phyloP scores from a whole-genome alignment of 768 basidiomycete genomes.

The Leucocoprinus sp. region DNA sequence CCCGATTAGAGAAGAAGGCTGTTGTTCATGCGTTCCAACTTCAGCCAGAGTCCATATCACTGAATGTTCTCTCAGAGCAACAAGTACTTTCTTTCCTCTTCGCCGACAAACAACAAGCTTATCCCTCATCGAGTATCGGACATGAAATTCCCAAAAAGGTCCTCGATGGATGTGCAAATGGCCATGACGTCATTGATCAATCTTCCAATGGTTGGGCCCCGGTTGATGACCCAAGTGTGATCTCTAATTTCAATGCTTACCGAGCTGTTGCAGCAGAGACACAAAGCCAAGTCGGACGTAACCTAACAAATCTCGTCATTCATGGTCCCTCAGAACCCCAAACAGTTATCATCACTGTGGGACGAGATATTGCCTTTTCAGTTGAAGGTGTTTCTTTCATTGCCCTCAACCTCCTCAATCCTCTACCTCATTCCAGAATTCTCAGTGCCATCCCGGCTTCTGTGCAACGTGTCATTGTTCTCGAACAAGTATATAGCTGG shows the following conservation, averaged over 20 bases:
- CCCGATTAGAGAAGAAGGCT: slow-evolving; percentile 57
- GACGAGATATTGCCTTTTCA: slow-evolving; percentile 32
- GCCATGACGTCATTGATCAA: slow-evolving; percentile 11
- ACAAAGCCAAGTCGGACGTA: slow-evolving; percentile 50
- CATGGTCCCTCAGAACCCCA: slow-evolving; percentile 49
- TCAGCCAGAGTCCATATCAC: slow-evolving; percentile 26
- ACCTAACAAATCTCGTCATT: slow-evolving; percentile 45
- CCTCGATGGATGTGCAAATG: slow-evolving; percentile 22
- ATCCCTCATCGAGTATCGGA: slow-evolving; percentile 28
- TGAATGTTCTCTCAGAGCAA: slow-evolving; percentile 50
- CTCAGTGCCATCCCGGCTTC: slow-evolving; percentile 52
- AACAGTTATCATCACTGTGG: slow-evolving; percentile 67
- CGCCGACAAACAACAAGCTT: slow-evolving; percentile 30
- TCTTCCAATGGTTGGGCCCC: slow-evolving; percentile 13
- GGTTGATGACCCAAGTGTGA: slow-evolving; percentile 19
- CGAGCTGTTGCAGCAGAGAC: slow-evolving; percentile 63
- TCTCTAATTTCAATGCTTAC: slow-evolving; percentile 47
- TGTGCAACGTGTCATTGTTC: slow-evolving; percentile 61
- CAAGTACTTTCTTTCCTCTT: slow-evolving; percentile 54
- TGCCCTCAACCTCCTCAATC: slow-evolving; percentile 59
- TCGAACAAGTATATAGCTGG: slow-evolving; percentile 75
- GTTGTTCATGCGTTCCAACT: slow-evolving; percentile 83
- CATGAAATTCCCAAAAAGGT: slow-evolving; percentile 21
- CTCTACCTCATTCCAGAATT: slow-evolving; percentile 56
- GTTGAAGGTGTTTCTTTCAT: slow-evolving; percentile 58